Evolutionary conservation across 371 early-diverging fungal species (phyloP), one percentile per base, ranked within the genome.

Genomic region (Mortierella sp.): DNA sequence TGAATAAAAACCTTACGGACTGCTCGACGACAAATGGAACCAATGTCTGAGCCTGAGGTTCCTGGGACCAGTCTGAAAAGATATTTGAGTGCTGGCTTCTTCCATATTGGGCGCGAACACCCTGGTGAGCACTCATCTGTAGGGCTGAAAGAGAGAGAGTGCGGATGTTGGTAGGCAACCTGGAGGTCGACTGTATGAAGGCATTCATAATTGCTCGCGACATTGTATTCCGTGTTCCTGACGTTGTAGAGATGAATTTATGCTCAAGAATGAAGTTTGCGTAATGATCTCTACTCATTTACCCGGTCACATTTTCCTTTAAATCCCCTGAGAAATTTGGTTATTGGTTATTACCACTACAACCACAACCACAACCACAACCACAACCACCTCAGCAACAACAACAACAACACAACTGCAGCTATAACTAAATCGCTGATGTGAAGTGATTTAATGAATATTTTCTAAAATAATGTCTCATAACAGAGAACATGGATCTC

Each of bases 21-120:
- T 92, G 90, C 75, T 92, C 91, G 49, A 92, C 86, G 0, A 92
- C 92, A 77, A 90, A 90, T 15, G 93, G 93, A 51, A 92, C 89
- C 15, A 91, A 64, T n/a, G 88, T 85, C 75, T 90, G 80, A 12
- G 83, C 84, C 19, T 45, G 42, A 12, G 77, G 77, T 70, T 76
- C 72, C 60, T 72, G 73, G 6, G 73, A 54, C 81, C 81, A 80
- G 61, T 74, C 72, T 42, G 81, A 80, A 31, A 70, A 60, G 59
- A 70, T 70, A 43, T 51, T 64, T 10, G 61, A 34, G 43, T 23
- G 29, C 19, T 3, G 28, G 7, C 26, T 32, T 29, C 47, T 51
- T 10, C 34, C 37, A 40, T 34, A 58, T 28, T 67, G 72, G 12
- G 61, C 68, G 17, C 59, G 56, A 19, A 78, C 40, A 5, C 56